Evolutionary conservation across 345 rosid species (phyloP), one percentile per base, ranked within the genome.

Genomic region (Salix caprea): DNA sequence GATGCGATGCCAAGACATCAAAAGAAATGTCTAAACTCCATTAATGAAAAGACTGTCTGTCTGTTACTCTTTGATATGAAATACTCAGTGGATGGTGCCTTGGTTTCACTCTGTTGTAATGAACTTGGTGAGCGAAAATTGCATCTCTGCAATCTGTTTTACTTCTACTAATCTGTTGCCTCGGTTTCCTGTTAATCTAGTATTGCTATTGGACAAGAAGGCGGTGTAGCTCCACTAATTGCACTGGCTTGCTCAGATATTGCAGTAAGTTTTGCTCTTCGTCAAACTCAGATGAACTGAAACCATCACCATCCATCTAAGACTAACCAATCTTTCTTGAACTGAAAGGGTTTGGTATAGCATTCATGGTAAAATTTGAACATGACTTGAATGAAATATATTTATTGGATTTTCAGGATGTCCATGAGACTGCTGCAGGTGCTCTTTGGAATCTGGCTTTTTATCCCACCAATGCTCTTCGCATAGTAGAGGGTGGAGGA

Each of bases 361-460:
- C 36, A 71, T 34, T 44, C 58, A 69, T 61, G 10, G 23, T 72
- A 7, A 18, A 36, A 40, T 39, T 24, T 36, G 48, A 69, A 42
- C 65, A 48, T 11, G 74, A 65, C 19, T 30, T 68, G 13, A 48
- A 72, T 42, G 32, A 52, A 16, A 24, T 44, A n/a, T 56, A 34
- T 68, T 39, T 18, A 26, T 67, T 72, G 54, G 11, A 65, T 61
- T 68, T 72, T 62, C 85, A 85, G 86, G 88, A 85, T 73, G 86
- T 85, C 81, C 88, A 85, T 76, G 88, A 85, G 82, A 85, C 88
- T 50, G 88, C 88, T 21, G 86, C 85, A 19, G 88, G 88, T 54
- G 88, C 88, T 71, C 84, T 85, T 62, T 85, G 88, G 88, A 85
- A 85, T 76, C 72, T 85, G 50, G 86, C 88, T 42, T 85, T 80